Base-by-base conservation (phyloP, 106 monocot species). In the Apostasia shenzhenica region DNA sequence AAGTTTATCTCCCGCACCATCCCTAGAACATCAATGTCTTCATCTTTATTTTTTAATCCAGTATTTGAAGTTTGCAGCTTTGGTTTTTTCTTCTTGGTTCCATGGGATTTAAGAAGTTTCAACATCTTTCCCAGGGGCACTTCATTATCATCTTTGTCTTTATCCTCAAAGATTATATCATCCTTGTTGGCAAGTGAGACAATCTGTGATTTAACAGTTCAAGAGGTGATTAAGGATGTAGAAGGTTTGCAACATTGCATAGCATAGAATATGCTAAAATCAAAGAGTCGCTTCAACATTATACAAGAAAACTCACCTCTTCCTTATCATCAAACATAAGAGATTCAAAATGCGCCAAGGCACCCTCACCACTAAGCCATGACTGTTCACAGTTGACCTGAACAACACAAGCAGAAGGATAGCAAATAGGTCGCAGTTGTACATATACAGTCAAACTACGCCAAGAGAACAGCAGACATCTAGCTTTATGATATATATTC, bases 1-100 rank as follows among this genome's bases (percentile, higher is more conserved):
- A 87, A 64, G 71, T 92, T 90, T 72, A 97, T 92, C 66, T 97
- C 97, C 60, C 97, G 81, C 4, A 92, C 84, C 77, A 97, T 75
- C 66, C 92, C 87, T 54, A 97, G 66, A 39, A 97, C 71, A 83
- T 97, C 92, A 82, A 86, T 51, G 14, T 97, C 89, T 52, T 75
- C 78, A 63, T 87, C 89, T 63, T 50, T 58, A 13, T 68, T 77
- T 63, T 75, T 70, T 12, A 55, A 26, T 41, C 74, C 78, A 61
- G 70, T 69, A 52, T 54, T 43, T 51, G 54, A 62, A 59, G 60
- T 65, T 14, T 77, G 65, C 52, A 67, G 83, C 66, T 83, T 90
- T 38, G 67, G 41, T 13, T 59, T 66, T 79, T 90, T 97, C 77
- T 90, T 91, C 76, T 84, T 91, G 41, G 78, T 67, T 72, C 82